Base-by-base conservation (phyloP, 2,329 filamentous ascomycete genomes). In the Aspergillus alliaceus region DNA sequence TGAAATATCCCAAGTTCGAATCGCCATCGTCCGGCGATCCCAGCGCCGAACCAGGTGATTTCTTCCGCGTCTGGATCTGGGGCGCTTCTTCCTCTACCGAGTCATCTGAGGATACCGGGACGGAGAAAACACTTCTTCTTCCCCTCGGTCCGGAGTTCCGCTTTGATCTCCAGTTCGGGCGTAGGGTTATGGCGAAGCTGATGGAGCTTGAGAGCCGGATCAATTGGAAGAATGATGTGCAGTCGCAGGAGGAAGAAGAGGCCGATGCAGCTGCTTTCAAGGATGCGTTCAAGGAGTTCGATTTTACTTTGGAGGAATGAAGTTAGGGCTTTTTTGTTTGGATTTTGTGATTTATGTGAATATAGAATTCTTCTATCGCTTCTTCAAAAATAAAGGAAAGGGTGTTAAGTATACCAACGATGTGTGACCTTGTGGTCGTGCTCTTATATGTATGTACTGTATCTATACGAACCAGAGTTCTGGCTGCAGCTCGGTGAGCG, bases 161-260 rank as follows among this genome's bases (percentile, higher is more conserved):
- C 14, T 98, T 99, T 71, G 92, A 96, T 70, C 76, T 97, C 46
- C 93, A 98, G 70, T 98, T 96, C 68, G 92, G 90, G 4, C 84
- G 96, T 39, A 86, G 87, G 44, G 95, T 97, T 4, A 79, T 98
- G 72, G 93, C 91, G 1, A 97, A 96, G 76, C 79, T 99, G 51
- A 80, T 99, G 51, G 85, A 86, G 2, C 76, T 98, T 46, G 91
- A 97, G 72, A 79, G 85, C 44, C 82, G 95, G n/a, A 77, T 88
- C 52, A 82, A 91, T 64, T 99, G 95, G 95, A 87, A 87, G 72
- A 89, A 96, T 65, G 93, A 91, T 64, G 83, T 82, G 31, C 93
- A 98, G 77, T 84, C 84, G 0, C 80, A 87, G 56, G 85, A 85
- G 11, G 91, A 96, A 64, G 95, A 98, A 78, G 86, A 83, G 54